Conservation (phyloP, 306 rosid species). For the Rosa chinensis region DNA sequence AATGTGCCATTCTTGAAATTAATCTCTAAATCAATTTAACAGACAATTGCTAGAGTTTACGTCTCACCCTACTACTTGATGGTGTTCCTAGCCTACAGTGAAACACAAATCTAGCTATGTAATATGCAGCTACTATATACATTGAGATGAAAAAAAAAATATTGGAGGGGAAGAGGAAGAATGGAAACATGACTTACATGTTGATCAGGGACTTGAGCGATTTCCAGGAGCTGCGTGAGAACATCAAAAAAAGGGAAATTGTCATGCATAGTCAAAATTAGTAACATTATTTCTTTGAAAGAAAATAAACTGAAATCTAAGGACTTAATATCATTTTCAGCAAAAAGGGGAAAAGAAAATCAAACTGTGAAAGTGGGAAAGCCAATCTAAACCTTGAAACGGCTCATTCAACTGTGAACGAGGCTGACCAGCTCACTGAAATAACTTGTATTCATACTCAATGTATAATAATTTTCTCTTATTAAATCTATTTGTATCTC, state of each 20-base stretch:
- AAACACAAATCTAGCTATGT: not conserved
- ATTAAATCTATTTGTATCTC: not conserved
- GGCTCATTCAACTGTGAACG: not conserved
- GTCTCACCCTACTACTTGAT: not conserved
- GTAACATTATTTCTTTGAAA: not conserved
- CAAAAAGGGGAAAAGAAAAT: not conserved
- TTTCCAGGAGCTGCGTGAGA: constrained; percentile 86
- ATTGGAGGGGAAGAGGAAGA: constrained; percentile 8
- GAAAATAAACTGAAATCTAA: not conserved
- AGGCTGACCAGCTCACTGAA: not conserved
- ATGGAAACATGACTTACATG: constrained; percentile 59
- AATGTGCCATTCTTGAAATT: not conserved
- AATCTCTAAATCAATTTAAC: not conserved
- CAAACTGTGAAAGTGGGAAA: not conserved
- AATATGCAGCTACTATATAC: not conserved
- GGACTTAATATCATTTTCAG: not conserved
- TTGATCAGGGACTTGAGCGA: constrained; percentile 94
- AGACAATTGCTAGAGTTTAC: not conserved
- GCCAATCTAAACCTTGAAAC: not conserved
- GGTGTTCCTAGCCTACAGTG: not conserved
- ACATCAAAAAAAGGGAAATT: constrained; percentile 20
- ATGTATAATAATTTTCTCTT: not conserved
- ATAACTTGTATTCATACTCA: not conserved
- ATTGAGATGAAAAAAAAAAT: not conserved
- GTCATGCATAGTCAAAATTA: not conserved